These are phyloP conservation scores for Lepidopterella palustris DNA, from an alignment of 495 filamentous ascomycete genomes.

Conservation along the genomic window DNA sequence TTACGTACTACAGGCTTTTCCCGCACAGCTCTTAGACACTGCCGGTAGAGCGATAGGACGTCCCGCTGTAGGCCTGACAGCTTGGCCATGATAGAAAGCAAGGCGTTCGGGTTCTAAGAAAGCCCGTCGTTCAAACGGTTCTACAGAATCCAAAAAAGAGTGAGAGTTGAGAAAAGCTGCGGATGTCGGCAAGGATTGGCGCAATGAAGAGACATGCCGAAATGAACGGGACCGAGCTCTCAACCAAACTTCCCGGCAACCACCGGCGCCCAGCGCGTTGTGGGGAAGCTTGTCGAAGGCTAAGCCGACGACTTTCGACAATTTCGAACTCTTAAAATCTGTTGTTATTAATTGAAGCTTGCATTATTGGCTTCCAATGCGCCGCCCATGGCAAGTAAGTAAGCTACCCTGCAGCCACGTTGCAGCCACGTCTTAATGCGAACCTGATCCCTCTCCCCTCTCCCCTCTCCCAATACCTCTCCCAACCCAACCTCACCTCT, in stretches of 20 bases:
- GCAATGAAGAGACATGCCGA: too few relatives aligned
- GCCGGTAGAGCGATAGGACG: conserved; percentile 78
- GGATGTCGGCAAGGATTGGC: too few relatives aligned
- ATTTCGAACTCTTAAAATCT: too few relatives aligned
- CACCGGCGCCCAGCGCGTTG: not conserved
- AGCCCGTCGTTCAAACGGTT: too few relatives aligned
- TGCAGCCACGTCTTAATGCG: not conserved
- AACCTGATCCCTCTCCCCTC: not conserved
- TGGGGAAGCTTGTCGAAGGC: not conserved
- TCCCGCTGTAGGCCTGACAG: conserved; percentile 88
- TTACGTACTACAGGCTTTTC: conserved; percentile 70
- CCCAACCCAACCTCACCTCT: not conserved
- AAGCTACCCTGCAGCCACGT: too few relatives aligned
- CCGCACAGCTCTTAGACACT: conserved; percentile 70
- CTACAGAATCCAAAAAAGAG: too few relatives aligned
- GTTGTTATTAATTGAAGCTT: too few relatives aligned
- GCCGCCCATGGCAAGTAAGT: too few relatives aligned
- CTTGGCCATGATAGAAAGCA: conserved; percentile 46
- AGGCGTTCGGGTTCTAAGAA: too few relatives aligned
- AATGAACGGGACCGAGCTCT: too few relatives aligned
- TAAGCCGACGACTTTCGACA: not conserved
- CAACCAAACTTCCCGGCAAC: not conserved
- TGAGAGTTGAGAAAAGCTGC: too few relatives aligned
- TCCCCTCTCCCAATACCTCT: not conserved
- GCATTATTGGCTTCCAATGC: too few relatives aligned